phyloP scores from a whole-genome alignment of 441 rosid genomes.

The Theobroma grandiflorum region DNA sequence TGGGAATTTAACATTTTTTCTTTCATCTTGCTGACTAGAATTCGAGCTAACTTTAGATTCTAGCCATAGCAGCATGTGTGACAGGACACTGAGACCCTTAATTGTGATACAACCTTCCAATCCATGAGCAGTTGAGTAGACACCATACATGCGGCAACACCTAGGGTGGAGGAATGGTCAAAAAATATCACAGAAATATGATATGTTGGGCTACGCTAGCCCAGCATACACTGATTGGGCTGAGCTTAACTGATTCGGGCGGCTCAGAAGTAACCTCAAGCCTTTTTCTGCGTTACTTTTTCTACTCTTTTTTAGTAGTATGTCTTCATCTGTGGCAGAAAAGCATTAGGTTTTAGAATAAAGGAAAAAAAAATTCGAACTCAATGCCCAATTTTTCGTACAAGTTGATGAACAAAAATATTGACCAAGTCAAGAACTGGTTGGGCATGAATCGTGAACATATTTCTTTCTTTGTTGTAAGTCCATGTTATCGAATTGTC shows the following conservation, averaged over 20 bases:
- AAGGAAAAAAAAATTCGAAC: too few relatives aligned
- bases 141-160: too few relatives aligned
- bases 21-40: too few relatives aligned
- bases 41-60: too few relatives aligned
- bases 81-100: not conserved
- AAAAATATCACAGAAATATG: not conserved
- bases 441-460: too few relatives aligned
- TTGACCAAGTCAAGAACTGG: too few relatives aligned
- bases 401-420: not conserved
- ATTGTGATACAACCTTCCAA: too few relatives aligned
- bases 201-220: not conserved
- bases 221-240: not conserved
- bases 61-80: not conserved
- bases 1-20: too few relatives aligned
- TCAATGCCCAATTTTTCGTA: not conserved
- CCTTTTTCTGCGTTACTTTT: too few relatives aligned
- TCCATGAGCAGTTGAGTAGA: too few relatives aligned
- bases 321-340: not conserved
- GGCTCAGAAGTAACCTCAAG: not conserved
- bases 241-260: not conserved
- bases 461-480: too few relatives aligned
- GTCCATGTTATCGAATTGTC: not conserved
- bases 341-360: too few relatives aligned
- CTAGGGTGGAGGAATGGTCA: not conserved
- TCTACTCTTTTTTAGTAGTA: not conserved